Percentiles rank a stretch among this genome's conserved stretches.
phyloP scores from a whole-genome alignment of 2,329 filamentous ascomycete species.

The Sporothrix sp. region DNA sequence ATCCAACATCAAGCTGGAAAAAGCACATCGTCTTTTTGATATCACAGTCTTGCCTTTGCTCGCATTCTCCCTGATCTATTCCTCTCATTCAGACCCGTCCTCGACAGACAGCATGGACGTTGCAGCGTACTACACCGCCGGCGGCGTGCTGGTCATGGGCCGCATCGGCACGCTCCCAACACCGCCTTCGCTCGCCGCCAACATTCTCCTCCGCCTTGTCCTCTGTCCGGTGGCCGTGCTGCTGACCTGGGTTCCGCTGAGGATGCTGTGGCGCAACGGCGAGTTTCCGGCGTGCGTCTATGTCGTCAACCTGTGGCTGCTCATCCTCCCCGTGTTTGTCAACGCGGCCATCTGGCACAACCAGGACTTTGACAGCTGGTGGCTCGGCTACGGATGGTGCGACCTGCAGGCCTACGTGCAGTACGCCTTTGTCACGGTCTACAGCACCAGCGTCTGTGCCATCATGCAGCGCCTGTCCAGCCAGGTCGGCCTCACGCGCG shows the following conservation, averaged over 20 bases:
- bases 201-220: constrained; percentile 40
- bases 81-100: too few species aligned
- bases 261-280: constrained; percentile 40
- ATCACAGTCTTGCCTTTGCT: background rate
- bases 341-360: constrained; percentile 45
- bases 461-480: constrained; percentile 45
- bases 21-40: too few species aligned
- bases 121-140: background rate
- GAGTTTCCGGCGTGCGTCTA: constrained; percentile 45
- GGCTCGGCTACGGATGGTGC: constrained; percentile 42
- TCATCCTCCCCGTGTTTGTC: constrained; percentile 40
- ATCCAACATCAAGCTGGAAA: too few species aligned
- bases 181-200: constrained; percentile 26
- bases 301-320: constrained; percentile 34
- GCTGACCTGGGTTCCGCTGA: constrained; percentile 41
- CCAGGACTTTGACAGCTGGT: constrained; percentile 42
- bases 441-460: constrained; percentile 41
- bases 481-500: constrained; percentile 38
- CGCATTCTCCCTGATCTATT: too few species aligned
- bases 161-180: constrained; percentile 6
- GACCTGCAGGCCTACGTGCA: constrained; percentile 36
- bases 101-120: background rate
- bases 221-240: constrained; percentile 36
- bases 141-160: constrained; percentile 12
- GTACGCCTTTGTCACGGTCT: constrained; percentile 33